Evolutionary conservation across 495 filamentous ascomycete species (phyloP), one percentile per base, ranked within the genome.

Genomic region (Podospora pseudoanserina): DNA sequence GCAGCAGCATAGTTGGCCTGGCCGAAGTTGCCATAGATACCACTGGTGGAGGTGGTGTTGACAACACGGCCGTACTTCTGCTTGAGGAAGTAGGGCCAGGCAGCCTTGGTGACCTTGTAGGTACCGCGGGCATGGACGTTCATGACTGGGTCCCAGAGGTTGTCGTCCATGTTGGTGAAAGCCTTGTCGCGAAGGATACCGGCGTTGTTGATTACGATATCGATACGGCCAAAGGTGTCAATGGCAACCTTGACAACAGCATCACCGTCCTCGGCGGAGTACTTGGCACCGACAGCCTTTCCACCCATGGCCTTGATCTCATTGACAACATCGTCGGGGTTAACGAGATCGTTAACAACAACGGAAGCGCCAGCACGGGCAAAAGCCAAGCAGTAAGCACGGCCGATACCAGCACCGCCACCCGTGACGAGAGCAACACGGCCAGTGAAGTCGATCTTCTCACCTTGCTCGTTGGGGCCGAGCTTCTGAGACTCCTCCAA

Each of bases 21-120:
- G 65, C 95, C 95, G 73, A 99, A 99, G 85, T 97, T 99, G 71
- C 95, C 95, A 74, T 99, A 99, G 81, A 99, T 97, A 80, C 95
- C 95, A 76, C 91, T 94, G 53, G 95, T 97, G 60, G 91, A 96
- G 18, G 95, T 92, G 67, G 95, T 99, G 84, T 99, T 99, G 78
- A 99, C 85, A 65, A 99, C 86, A 74, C 95, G 92, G 70, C 95
- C 95, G 71, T 97, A 98, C 86, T 97, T 98, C 83, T 99, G 96
- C 86, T 97, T 97, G 34, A 98, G 85, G 84, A 99, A 91, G 80
- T 94, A 90, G 61, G 95, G 96, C 96, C 96, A 99, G 18, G 95
- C 95, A 68, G 95, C 95, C 85, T 97, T 98, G 76, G 93, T 94
- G 71, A 92, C 88, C 86, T 97, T 97, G 84, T 95, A 99, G 72